These are phyloP conservation scores for Kalmusia sp. DNA, from an alignment of 2,329 filamentous ascomycete species.

Conservation along the genomic window DNA sequence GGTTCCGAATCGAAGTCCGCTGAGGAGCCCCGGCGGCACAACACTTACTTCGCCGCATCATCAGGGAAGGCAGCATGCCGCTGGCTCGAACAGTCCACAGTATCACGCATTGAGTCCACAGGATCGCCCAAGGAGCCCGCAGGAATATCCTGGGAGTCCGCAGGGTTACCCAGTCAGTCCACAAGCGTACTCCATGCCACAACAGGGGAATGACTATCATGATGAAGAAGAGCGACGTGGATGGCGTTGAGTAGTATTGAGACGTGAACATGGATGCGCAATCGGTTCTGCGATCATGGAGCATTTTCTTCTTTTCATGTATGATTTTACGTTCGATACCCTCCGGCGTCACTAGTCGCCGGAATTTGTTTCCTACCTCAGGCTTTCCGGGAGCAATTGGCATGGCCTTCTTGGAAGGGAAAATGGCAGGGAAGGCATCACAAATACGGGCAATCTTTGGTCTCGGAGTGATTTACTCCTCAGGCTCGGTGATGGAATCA, in stretches of 20 bases:
- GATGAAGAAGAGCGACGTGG: conserved; percentile 2
- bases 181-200: neutral
- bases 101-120: no score
- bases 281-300: neutral
- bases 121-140: neutral
- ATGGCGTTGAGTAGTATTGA: neutral
- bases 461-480: no score
- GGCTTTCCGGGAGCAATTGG: neutral
- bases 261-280: no score
- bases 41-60: neutral
- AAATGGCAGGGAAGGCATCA: neutral
- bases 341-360: no score
- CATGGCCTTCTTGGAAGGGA: neutral
- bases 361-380: no score
- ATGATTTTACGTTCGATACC: conserved; percentile 3
- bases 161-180: neutral
- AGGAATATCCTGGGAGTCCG: conserved; percentile 2
- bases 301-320: neutral
- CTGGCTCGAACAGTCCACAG: no score
- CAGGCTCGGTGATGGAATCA: no score
- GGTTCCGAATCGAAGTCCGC: conserved; percentile 17
- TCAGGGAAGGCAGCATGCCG: neutral
- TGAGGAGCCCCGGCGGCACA: conserved; percentile 12
- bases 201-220: neutral
- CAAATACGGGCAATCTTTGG: no score